phyloP scores from a whole-genome alignment of 164 flowering plant species.

The Houttuynia cordata region DNA sequence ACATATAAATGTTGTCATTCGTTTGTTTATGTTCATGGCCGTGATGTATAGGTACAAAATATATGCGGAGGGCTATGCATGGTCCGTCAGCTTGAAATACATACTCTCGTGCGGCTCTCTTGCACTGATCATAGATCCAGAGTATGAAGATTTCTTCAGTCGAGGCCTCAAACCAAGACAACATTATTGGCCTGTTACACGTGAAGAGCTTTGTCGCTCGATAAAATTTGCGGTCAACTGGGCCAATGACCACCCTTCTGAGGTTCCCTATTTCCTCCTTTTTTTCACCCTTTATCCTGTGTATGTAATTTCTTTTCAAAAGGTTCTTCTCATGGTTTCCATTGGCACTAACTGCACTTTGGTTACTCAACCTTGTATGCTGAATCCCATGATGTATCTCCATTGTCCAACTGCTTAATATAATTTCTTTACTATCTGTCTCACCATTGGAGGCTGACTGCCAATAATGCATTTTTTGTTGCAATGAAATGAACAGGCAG shows the following conservation, averaged over 20 bases:
- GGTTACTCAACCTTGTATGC: no score
- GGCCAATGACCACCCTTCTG: conserved; percentile 42
- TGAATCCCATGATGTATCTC: no score
- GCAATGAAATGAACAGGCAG: conserved; percentile 36
- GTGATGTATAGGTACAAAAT: conserved; percentile 53
- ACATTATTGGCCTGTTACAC: conserved; percentile 54
- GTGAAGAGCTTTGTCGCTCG: conserved; percentile 39
- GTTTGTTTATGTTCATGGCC: conserved; percentile 2
- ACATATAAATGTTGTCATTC: neutral
- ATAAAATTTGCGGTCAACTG: conserved; percentile 70
- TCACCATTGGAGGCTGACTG: no score
- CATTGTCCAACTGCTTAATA: no score
- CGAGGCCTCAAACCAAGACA: conserved; percentile 59
- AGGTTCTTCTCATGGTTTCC: neutral
- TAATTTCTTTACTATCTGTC: no score
- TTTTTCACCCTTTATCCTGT: neutral
- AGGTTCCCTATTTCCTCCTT: conserved; percentile 26
- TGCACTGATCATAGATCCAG: conserved; percentile 51
- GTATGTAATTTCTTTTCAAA: neutral
- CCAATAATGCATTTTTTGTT: neutral
- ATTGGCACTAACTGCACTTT: neutral
- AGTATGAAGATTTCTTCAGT: conserved; percentile 70
- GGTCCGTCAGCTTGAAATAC: conserved; percentile 93
- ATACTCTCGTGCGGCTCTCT: conserved; percentile 70
- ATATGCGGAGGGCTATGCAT: conserved; percentile 86